phyloP scores from a whole-genome alignment of 2,329 filamentous ascomycete genomes.

The Niveomyces coronatus region DNA sequence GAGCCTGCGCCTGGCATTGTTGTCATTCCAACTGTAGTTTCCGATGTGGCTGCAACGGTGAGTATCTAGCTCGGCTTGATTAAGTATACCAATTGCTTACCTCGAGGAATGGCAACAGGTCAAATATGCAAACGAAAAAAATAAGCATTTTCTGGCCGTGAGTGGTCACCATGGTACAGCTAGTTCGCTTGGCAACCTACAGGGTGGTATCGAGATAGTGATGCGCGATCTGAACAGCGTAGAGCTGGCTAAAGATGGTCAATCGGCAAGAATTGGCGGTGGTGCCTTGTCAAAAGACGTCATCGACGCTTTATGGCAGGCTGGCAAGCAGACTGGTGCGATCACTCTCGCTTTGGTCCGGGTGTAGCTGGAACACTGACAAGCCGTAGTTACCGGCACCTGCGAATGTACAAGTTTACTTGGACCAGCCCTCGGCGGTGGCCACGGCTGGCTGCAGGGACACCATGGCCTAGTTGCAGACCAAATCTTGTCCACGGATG shows the following conservation, averaged over 20 bases:
- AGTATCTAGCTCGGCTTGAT: neutral
- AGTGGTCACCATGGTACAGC: conserved; percentile 43
- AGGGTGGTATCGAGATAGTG: conserved; percentile 40
- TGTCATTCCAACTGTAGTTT: neutral
- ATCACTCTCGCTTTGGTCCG: neutral
- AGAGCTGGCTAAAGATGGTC: conserved; percentile 29
- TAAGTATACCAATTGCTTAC: neutral
- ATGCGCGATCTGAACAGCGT: conserved; percentile 34
- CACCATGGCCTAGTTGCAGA: conserved; percentile 42
- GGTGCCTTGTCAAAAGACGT: conserved; percentile 36
- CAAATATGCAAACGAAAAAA: conserved; percentile 33
- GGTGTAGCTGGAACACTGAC: conserved; percentile 6
- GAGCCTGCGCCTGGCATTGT: conserved; percentile 1
- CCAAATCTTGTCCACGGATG: conserved; percentile 38
- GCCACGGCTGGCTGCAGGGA: conserved; percentile 45
- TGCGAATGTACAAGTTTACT: conserved; percentile 42
- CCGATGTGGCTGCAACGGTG: conserved; percentile 6
- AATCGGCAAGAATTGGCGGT: conserved; percentile 37
- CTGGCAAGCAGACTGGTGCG: conserved; percentile 38
- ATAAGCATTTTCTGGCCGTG: conserved; percentile 40
- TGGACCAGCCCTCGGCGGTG: conserved; percentile 45
- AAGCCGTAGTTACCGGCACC: conserved; percentile 32
- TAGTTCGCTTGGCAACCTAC: conserved; percentile 36
- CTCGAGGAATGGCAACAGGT: conserved; percentile 13
- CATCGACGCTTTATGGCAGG: conserved; percentile 37